phyloP scores from a whole-genome alignment of 1,139 yeast genomes.

The Scheffersomyces parashehatae region DNA sequence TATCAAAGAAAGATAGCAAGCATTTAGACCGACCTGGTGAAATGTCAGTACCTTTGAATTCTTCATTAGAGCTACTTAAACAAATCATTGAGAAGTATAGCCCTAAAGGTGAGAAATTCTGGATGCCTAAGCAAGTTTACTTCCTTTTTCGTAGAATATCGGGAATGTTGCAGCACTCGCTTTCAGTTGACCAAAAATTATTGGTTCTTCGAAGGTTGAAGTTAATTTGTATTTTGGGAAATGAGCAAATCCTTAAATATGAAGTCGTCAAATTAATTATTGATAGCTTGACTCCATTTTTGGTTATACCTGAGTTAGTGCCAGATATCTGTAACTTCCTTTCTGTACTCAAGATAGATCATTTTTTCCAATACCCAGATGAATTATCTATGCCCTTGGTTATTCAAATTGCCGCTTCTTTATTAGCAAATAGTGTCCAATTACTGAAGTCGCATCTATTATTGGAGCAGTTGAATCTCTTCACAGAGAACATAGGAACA shows the following conservation, averaged over 20 bases:
- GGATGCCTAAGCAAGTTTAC: conserved; percentile 37
- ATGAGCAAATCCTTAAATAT: conserved; percentile 6
- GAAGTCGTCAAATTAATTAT: conserved; percentile 23
- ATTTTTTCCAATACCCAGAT: conserved; percentile 8
- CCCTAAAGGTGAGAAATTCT: conserved; percentile 20
- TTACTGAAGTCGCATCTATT: too few relatives aligned
- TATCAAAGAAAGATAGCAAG: conserved; percentile 6
- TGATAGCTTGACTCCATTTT: conserved; percentile 18
- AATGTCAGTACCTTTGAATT: conserved; percentile 23
- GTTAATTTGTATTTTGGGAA: conserved; percentile 33
- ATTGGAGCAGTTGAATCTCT: too few relatives aligned
- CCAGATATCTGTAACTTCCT: conserved; percentile 24
- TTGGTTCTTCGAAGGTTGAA: conserved; percentile 40
- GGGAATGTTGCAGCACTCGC: conserved; percentile 20
- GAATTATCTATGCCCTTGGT: conserved; percentile 10
- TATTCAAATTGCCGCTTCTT: conserved; percentile 11
- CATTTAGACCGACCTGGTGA: conserved; percentile 14
- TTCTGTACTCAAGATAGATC: conserved; percentile 8
- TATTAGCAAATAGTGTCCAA: conserved; percentile 6
- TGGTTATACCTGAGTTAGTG: conserved; percentile 14
- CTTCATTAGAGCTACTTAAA: conserved; percentile 25
- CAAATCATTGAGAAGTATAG: conserved; percentile 20
- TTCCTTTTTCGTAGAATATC: conserved; percentile 40
- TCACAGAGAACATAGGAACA: too few relatives aligned
- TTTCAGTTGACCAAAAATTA: conserved; percentile 21